A percentile compares a stretch with the other conserved stretches of the same genome.
Evolutionary conservation across 495 filamentous ascomycete genomes (phyloP).

Genomic region (Penicillium pulvis): DNA sequence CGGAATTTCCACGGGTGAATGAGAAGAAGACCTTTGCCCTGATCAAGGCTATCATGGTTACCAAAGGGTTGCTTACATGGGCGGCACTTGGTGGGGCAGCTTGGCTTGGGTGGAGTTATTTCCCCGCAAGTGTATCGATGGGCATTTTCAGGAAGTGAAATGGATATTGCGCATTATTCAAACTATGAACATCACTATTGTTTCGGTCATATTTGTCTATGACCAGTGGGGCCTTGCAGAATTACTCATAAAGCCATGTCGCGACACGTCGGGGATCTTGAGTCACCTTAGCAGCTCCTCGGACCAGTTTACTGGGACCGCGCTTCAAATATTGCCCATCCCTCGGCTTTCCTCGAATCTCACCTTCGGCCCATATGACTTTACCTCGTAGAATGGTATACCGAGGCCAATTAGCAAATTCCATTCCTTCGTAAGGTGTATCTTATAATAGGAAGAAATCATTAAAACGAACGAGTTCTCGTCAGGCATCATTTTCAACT

Average conservation of each 20-base stretch:
- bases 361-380: slow-evolving; percentile 57
- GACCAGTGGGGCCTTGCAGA: too few species aligned
- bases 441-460: slow-evolving; percentile 19
- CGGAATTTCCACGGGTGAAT: background rate
- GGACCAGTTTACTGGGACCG: slow-evolving; percentile 22
- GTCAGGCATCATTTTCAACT: slow-evolving; percentile 6
- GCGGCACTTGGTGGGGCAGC: slow-evolving; percentile 5
- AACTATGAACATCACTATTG: too few species aligned
- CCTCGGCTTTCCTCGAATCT: slow-evolving; percentile 49
- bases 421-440: slow-evolving; percentile 61
- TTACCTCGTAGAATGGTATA: slow-evolving; percentile 61
- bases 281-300: background rate
- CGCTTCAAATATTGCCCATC: slow-evolving; percentile 59
- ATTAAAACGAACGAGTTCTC: background rate
- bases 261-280: slow-evolving; percentile 14
- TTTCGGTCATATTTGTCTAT: too few species aligned
- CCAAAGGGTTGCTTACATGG: slow-evolving; percentile 16
- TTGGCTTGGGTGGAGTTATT: slow-evolving; percentile 12
- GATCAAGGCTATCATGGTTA: slow-evolving; percentile 15
- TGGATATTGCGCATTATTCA: too few species aligned
- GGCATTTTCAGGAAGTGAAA: too few species aligned
- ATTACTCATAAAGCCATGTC: slow-evolving; percentile 19
- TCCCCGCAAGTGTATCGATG: too few species aligned
- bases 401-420: slow-evolving; percentile 59
- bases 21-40: background rate